Evolutionary conservation across 2,329 filamentous ascomycete species (phyloP).

Genomic region (Trichophyton benhamiae): DNA sequence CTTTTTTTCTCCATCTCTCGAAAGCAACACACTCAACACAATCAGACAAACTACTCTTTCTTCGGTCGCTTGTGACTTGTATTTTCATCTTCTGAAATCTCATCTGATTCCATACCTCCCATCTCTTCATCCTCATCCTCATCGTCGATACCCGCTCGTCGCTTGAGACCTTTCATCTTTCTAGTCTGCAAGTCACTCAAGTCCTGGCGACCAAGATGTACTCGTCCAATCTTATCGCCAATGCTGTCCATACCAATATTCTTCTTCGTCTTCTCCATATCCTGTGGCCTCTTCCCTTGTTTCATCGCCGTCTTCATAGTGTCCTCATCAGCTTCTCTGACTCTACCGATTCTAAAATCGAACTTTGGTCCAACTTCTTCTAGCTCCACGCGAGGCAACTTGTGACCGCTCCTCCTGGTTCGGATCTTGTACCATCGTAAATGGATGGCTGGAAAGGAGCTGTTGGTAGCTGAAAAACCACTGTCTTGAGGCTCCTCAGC

Average conservation of each 20-base stretch:
- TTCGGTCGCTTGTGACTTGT: not conserved
- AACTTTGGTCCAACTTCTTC: constrained; percentile 93
- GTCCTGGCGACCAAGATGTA: constrained; percentile 86
- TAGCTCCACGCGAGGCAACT: constrained; percentile 77
- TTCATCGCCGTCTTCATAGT: constrained; percentile 84
- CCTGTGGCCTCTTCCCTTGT: constrained; percentile 55
- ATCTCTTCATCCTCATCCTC: constrained; percentile 43
- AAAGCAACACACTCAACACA: no score
- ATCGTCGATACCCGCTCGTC: constrained; percentile 53
- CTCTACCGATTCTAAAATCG: constrained; percentile 75
- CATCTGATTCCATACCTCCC: constrained; percentile 36
- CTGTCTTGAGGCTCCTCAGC: constrained; percentile 48
- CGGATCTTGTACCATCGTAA: constrained; percentile 74
- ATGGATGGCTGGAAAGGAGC: constrained; percentile 35
- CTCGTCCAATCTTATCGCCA: constrained; percentile 90
- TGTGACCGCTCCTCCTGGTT: constrained; percentile 77
- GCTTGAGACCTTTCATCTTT: constrained; percentile 99
- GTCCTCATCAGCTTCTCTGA: constrained; percentile 62
- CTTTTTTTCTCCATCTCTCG: not conserved
- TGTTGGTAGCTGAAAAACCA: constrained; percentile 22
- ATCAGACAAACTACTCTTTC: not conserved
- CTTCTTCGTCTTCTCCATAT: constrained; percentile 65
- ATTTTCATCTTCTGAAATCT: constrained; percentile 25
- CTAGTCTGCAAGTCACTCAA: constrained; percentile 76
- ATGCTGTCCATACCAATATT: constrained; percentile 84